These are phyloP conservation scores for Mycena floridula DNA, from an alignment of 768 basidiomycete species.

Conservation along the genomic window DNA sequence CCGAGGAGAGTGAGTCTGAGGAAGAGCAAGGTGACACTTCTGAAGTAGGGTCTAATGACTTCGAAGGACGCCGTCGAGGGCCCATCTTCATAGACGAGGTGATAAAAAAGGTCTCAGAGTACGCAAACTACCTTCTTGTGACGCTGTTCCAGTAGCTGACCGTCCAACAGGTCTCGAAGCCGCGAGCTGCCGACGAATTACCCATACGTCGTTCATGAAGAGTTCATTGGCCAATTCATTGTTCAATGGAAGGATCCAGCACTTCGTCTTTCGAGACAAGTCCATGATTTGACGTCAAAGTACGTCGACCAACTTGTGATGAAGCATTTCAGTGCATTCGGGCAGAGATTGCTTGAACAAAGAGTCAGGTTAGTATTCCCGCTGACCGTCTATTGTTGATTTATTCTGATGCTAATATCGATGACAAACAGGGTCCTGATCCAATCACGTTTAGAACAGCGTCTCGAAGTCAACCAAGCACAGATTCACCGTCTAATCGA, in stretches of 20 bases:
- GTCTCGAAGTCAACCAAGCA: not conserved
- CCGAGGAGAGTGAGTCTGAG: too few species aligned
- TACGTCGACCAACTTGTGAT: conserved; percentile 38
- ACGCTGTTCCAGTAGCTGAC: not conserved
- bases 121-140: conserved; percentile 13
- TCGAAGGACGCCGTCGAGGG: not conserved
- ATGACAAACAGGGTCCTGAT: not conserved
- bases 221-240: conserved; percentile 40
- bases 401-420: conserved; percentile 10
- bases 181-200: conserved; percentile 66
- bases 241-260: conserved; percentile 45
- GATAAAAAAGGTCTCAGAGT: conserved; percentile 39
- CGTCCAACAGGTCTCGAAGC: conserved; percentile 47
- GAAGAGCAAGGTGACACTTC: conserved; percentile 7
- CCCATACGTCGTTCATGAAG: conserved; percentile 53
- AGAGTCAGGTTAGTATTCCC: not conserved
- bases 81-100: conserved; percentile 51
- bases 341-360: conserved; percentile 30
- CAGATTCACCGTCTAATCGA: conserved; percentile 29
- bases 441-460: not conserved
- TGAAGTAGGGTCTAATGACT: not conserved
- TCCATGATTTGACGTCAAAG: conserved; percentile 29
- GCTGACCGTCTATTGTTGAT: not conserved
- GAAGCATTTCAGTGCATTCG: conserved; percentile 44
- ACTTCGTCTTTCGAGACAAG: conserved; percentile 32